These are phyloP conservation scores for Podospora anserina DNA, from an alignment of 495 filamentous ascomycete genomes.

Conservation along the genomic window DNA sequence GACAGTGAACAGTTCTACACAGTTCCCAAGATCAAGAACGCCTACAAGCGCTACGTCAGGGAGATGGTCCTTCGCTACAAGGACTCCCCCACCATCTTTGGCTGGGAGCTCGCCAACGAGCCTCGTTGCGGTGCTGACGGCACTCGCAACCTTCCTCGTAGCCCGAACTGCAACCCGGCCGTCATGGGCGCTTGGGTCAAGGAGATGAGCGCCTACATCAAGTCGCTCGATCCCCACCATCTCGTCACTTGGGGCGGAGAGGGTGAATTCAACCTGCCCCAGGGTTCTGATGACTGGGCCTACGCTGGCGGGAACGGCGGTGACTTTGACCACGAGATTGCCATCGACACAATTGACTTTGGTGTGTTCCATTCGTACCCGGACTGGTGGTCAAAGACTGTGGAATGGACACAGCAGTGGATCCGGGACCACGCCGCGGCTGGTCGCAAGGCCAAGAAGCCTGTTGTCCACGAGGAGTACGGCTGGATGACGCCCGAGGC, in stretches of 20 bases:
- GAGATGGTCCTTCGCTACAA: slow-evolving; percentile 49
- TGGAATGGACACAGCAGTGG: slow-evolving; percentile 54
- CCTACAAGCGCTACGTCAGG: slow-evolving; percentile 53
- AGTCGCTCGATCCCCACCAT: slow-evolving; percentile 49
- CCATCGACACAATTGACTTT: slow-evolving; percentile 59
- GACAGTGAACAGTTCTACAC: slow-evolving; percentile 41
- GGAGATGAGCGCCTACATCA: slow-evolving; percentile 49
- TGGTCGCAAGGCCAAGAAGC: slow-evolving; percentile 57
- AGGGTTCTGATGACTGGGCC: slow-evolving; percentile 51
- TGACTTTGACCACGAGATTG: slow-evolving; percentile 61
- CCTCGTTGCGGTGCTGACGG: slow-evolving; percentile 45
- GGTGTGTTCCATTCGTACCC: slow-evolving; percentile 67
- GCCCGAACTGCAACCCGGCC: slow-evolving; percentile 40
- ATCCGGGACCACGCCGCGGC: slow-evolving; percentile 57
- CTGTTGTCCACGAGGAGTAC: slow-evolving; percentile 69
- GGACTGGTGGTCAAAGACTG: slow-evolving; percentile 43
- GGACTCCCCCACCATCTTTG: slow-evolving; percentile 48
- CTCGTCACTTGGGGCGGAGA: slow-evolving; percentile 54
- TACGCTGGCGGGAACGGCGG: slow-evolving; percentile 58
- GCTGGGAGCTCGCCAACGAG: slow-evolving; percentile 58
- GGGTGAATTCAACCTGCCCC: slow-evolving; percentile 41
- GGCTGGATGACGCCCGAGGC: slow-evolving; percentile 46
- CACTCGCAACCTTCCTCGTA: slow-evolving; percentile 41
- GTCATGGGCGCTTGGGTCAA: slow-evolving; percentile 47
- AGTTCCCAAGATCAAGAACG: slow-evolving; percentile 37